Evolutionary conservation across 73 alveolate species (phyloP).

Genomic region (Paramecium tetraurelia): DNA sequence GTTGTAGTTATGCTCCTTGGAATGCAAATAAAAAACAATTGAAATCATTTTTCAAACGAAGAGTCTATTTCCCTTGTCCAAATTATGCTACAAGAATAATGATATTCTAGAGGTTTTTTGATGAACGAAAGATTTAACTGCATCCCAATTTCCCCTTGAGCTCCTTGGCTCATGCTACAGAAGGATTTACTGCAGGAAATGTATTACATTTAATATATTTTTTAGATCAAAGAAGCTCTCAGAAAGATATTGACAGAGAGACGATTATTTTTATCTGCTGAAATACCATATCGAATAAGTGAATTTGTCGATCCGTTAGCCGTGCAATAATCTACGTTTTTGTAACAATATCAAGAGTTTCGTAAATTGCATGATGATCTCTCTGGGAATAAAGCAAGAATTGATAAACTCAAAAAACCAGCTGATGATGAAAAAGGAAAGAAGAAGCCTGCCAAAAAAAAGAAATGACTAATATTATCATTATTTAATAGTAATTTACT

Average conservation of each 20-base stretch:
- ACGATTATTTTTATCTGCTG: slow-evolving; percentile 63
- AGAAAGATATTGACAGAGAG: slow-evolving; percentile 78
- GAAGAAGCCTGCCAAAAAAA: not conserved
- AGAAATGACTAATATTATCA: not conserved
- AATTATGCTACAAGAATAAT: slow-evolving; percentile 79
- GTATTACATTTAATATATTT: not conserved
- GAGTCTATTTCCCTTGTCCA: slow-evolving; percentile 88
- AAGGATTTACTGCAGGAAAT: slow-evolving; percentile 88
- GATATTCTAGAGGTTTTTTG: slow-evolving; percentile 82
- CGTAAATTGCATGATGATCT: slow-evolving; percentile 70
- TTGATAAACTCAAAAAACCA: slow-evolving; percentile 69
- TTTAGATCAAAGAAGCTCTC: slow-evolving; percentile 66
- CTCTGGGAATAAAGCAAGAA: slow-evolving; percentile 66
- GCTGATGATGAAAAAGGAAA: slow-evolving; percentile 67
- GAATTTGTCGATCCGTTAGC: slow-evolving; percentile 87
- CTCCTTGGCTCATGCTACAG: slow-evolving; percentile 85
- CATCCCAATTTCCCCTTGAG: slow-evolving; percentile 81
- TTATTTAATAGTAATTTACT: not conserved
- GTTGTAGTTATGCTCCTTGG: slow-evolving; percentile 84
- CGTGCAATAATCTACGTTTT: slow-evolving; percentile 67
- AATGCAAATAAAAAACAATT: slow-evolving; percentile 78
- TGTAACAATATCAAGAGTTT: slow-evolving; percentile 65
- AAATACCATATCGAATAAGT: slow-evolving; percentile 68
- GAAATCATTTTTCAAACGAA: slow-evolving; percentile 79
- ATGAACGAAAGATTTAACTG: slow-evolving; percentile 68